Conservation (phyloP, 2,329 filamentous ascomycete genomes). For the Peltaster fructicola region DNA sequence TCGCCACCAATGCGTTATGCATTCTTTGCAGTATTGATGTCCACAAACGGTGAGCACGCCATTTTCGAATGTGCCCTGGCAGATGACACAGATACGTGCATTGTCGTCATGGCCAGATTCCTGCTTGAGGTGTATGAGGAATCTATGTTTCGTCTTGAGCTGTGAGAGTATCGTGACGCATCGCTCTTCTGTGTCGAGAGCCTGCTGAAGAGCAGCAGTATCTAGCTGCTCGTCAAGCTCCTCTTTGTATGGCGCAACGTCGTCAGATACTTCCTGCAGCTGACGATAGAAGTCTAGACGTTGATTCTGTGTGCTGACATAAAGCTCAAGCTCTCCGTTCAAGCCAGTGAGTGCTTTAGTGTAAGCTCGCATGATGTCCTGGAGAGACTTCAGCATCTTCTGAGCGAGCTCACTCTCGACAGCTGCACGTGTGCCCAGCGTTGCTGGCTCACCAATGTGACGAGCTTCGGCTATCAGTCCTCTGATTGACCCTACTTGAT, state of each 20-base stretch:
- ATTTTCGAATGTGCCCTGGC: slow-evolving; percentile 55
- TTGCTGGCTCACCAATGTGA: slow-evolving; percentile 37
- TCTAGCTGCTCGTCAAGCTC: slow-evolving; percentile 40
- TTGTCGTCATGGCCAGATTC: slow-evolving; percentile 38
- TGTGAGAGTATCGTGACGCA: slow-evolving; percentile 42
- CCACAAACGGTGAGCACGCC: slow-evolving; percentile 77
- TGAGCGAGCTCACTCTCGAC: slow-evolving; percentile 50
- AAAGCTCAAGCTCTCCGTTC: slow-evolving; percentile 57
- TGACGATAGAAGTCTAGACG: slow-evolving; percentile 82
- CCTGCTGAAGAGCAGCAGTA: slow-evolving; percentile 25
- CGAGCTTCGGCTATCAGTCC: slow-evolving; percentile 54
- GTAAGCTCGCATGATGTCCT: slow-evolving; percentile 33
- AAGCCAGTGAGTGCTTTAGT: slow-evolving; percentile 32
- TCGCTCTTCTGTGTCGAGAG: slow-evolving; percentile 30
- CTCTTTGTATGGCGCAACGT: slow-evolving; percentile 57
- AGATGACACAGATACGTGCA: slow-evolving; percentile 64
- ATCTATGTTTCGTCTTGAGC: slow-evolving; percentile 57
- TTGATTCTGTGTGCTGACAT: slow-evolving; percentile 64
- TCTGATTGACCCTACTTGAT: slow-evolving; percentile 47
- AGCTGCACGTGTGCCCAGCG: slow-evolving; percentile 40
- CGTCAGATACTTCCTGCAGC: slow-evolving; percentile 79
- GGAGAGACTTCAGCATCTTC: slow-evolving; percentile 42
- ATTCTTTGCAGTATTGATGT: slow-evolving; percentile 82
- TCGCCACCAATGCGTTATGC: slow-evolving; percentile 62
- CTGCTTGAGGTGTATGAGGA: slow-evolving; percentile 46